Base-by-base conservation (phyloP, 331 rosid genomes). In the Quercus lobata region DNA sequence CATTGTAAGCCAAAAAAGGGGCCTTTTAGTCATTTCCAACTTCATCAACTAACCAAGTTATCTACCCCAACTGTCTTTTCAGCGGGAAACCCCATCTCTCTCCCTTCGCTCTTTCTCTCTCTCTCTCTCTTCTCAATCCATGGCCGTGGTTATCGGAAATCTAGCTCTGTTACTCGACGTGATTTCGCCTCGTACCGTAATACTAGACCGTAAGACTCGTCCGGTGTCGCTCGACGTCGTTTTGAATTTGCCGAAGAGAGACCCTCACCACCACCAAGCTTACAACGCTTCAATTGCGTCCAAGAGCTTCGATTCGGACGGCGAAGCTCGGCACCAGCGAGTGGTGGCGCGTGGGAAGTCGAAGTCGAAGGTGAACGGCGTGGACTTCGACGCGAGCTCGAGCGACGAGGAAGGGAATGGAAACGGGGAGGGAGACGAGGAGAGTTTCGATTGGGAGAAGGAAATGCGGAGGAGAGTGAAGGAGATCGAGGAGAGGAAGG, bases 401-500 rank as follows among this genome's bases (percentile, higher is more conserved):
- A 84, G 96, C 62, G 98, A 94, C 74, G 98, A 89, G 46, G 98
- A 90, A 46, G 80, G 84, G 11, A 83, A 76, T 57, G 93, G 83
- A 73, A 53, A 32, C 1, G 86, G 79, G 22, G 93, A 85, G 5
- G 92, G 80, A 0, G 90, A 85, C 25, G 87, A 75, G 71, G 87
- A 82, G 69, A 66, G 53, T 73, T 80, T 80, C 49, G 96, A 89
- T 15, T 95, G 95, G 95, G 94, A 95, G 91, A 90, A 76, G 84
- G 91, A 81, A 82, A 87, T 96, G 94, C 89, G 96, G 76, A 79
- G 83, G 88, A 84, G 91, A 76, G 75, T 90, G 76, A 93, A 86
- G 88, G 98, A 91, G 84, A 85, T 96, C 22, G 99, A 96, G 83
- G 99, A 93, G 79, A 88, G 88, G 80, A 93, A 79, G 62, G 99